A percentile compares a stretch with the other conserved stretches of the same genome.
Evolutionary conservation across 768 basidiomycete species (phyloP).

Genomic region (Inosperma sp.): DNA sequence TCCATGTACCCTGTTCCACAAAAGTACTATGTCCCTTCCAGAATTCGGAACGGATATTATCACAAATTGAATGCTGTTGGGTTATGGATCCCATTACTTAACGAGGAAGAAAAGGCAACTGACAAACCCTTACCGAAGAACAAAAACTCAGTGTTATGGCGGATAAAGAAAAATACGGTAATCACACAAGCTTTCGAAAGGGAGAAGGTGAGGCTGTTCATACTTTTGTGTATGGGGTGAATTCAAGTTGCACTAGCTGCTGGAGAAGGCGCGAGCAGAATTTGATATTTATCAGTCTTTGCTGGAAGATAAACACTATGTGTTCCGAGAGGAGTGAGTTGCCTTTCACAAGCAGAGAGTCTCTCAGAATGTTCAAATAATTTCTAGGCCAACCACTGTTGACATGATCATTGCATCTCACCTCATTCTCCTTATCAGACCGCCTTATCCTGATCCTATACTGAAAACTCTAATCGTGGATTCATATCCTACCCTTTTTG

Average conservation of each 20-base stretch:
- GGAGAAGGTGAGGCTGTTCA: conserved; percentile 47
- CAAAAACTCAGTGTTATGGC: conserved; percentile 27
- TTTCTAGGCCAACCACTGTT: conserved; percentile 24
- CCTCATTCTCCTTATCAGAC: conserved; percentile 52
- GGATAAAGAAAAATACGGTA: conserved; percentile 30
- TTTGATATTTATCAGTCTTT: conserved; percentile 58
- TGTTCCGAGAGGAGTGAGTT: conserved; percentile 38
- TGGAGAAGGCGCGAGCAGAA: conserved; percentile 51
- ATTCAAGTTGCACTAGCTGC: conserved; percentile 35
- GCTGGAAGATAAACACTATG: conserved; percentile 45
- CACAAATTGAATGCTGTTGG: conserved; percentile 59
- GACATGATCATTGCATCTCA: conserved; percentile 69
- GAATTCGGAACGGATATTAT: conserved; percentile 54
- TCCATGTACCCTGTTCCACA: conserved; percentile 62
- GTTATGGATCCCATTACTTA: conserved; percentile 46
- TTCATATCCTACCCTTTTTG: conserved; percentile 52
- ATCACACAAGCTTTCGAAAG: conserved; percentile 57
- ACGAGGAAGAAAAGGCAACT: conserved; percentile 39
- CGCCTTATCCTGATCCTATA: conserved; percentile 58
- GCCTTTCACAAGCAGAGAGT: neutral
- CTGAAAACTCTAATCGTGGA: conserved; percentile 50
- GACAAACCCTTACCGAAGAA: conserved; percentile 40
- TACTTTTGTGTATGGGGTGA: neutral
- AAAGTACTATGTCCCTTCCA: conserved; percentile 65
- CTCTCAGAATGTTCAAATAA: neutral